Conservation (phyloP, 768 basidiomycete genomes). For the Suillus placidus region DNA sequence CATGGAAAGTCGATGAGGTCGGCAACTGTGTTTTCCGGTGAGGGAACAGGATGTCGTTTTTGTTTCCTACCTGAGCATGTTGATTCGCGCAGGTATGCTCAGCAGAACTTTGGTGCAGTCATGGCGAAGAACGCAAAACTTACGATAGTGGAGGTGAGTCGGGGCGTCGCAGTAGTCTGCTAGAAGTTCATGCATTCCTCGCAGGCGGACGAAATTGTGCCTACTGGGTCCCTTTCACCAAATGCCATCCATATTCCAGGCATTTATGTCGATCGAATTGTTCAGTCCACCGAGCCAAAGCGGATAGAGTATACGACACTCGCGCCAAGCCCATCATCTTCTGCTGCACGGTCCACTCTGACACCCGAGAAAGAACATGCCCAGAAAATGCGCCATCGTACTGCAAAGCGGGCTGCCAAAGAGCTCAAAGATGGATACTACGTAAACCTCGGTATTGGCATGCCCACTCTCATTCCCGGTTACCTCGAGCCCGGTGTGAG, state of each 20-base stretch:
- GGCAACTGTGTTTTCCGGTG: conserved; percentile 92
- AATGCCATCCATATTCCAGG: conserved; percentile 82
- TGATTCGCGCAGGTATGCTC: conserved; percentile 60
- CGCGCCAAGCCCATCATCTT: conserved; percentile 47
- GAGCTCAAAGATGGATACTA: conserved; percentile 88
- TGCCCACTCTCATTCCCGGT: conserved; percentile 88
- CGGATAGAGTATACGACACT: conserved; percentile 76
- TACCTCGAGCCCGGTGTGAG: conserved; percentile 70
- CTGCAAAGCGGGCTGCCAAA: conserved; percentile 85
- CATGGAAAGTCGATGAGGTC: conserved; percentile 91
- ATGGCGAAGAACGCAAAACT: conserved; percentile 91
- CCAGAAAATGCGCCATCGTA: conserved; percentile 63
- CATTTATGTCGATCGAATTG: conserved; percentile 88
- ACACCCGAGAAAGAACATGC: conserved; percentile 57
- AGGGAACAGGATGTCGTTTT: conserved; percentile 15
- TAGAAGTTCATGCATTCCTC: conserved; percentile 14
- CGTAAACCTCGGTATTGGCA: conserved; percentile 89
- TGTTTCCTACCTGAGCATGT: not conserved
- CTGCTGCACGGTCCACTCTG: conserved; percentile 27
- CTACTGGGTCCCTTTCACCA: conserved; percentile 78
- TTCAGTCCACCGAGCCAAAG: conserved; percentile 75
- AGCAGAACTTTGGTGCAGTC: conserved; percentile 83
- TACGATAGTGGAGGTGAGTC: conserved; percentile 81
- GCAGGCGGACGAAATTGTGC: conserved; percentile 89
- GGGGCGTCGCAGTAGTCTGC: not conserved